Evolutionary conservation across 140 eudicot species (phyloP).

Genomic region (Senecio squalidus): DNA sequence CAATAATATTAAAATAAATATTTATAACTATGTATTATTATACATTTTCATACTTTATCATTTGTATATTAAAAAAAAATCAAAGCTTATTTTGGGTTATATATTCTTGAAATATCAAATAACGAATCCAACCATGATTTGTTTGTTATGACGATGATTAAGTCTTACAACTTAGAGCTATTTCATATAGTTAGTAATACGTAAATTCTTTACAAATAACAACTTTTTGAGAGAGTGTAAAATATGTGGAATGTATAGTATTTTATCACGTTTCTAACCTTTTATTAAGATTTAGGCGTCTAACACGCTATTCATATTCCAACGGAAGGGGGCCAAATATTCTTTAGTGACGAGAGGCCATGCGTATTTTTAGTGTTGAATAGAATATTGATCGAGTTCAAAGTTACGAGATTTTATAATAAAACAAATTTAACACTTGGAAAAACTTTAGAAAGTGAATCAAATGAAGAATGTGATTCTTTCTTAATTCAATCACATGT

Average conservation of each 20-base stretch:
- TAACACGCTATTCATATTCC: constrained; percentile 15
- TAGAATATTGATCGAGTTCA: constrained; percentile 13
- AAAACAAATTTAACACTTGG: background rate
- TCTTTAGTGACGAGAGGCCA: constrained; percentile 20
- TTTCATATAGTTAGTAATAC: background rate
- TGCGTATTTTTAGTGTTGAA: constrained; percentile 13
- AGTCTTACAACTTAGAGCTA: too few relatives aligned
- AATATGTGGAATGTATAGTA: background rate
- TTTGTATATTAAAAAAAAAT: too few relatives aligned
- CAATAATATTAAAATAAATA: too few relatives aligned
- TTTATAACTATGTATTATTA: too few relatives aligned
- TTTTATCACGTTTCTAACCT: constrained; percentile 2
- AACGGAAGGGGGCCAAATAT: constrained; percentile 1
- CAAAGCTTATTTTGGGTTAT: too few relatives aligned
- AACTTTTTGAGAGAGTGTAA: background rate
- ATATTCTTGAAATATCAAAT: too few relatives aligned
- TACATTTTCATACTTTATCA: too few relatives aligned
- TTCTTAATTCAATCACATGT: constrained; percentile 28
- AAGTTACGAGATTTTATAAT: background rate
- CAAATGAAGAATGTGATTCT: constrained; percentile 31
- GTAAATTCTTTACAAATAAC: too few relatives aligned
- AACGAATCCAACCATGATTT: too few relatives aligned
- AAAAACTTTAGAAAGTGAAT: constrained; percentile 9
- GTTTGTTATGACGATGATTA: too few relatives aligned
- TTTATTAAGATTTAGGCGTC: background rate